Base-by-base conservation (phyloP, 2,329 filamentous ascomycete genomes). In the Lachnum nothofagi region DNA sequence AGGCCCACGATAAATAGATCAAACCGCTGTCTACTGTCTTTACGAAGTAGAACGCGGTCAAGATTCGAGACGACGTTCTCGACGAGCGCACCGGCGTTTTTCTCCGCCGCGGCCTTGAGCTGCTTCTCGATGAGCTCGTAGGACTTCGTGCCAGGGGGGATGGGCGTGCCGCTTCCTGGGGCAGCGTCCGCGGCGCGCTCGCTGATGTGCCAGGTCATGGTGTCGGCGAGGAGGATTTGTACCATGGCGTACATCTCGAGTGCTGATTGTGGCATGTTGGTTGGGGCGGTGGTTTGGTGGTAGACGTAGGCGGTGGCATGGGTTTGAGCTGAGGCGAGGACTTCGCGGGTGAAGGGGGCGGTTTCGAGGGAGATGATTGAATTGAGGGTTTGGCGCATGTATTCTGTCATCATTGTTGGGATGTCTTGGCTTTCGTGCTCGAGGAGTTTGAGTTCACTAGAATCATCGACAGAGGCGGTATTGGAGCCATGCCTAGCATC, bases 51-150 rank as follows among this genome's bases (percentile, higher is more conserved):
- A 31, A 76, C 72, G 14, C 79, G 74, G 63, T 84, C 80, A 65
- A 85, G 79, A 34, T 76, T 75, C 48, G 74, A 78, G 19, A 85
- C 68, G 14, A 85, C 69, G 35, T 67, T 70, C 59, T 77, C 79
- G 57, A 79, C 82, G 1, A 79, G 80, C 35, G 70, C 68, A 23
- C 78, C 78, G 7, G 81, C 80, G 59, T 82, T 82, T 49, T 80
- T 76, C 63, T 85, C 82, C 1, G 80, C 79, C 0, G 78, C 80
- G 1, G 81, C 80, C 42, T 80, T 81, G 38, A 85, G 72, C 64
- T 85, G 82, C 64, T 81, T 75, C 57, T 76, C 79, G 47, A 85
- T 77, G 51, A 80, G 79, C 33, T 75, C 78, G 61, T 81, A 84
- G 1, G 58, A 56, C 41, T 16, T 51, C 53, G 29, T 51, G 22